Percentiles rank a stretch among this genome's conserved stretches.
Evolutionary conservation across 1,284 basidiomycete genomes (phyloP).

Genomic region (Ustilago vetiveriae): DNA sequence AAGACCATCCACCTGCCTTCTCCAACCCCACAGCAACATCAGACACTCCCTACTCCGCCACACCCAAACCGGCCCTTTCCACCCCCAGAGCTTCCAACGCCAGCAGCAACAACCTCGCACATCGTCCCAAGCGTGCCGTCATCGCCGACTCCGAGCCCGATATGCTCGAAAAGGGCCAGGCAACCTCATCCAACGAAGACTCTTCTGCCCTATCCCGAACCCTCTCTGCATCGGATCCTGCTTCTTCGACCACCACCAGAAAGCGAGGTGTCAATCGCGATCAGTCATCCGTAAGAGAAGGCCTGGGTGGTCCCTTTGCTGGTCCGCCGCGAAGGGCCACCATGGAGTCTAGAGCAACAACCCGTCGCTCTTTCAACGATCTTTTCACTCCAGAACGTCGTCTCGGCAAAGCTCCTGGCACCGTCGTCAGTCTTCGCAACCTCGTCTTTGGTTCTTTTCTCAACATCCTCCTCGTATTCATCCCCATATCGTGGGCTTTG

Average conservation of each 20-base stretch:
- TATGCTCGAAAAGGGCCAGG: constrained; percentile 45
- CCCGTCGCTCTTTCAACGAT: constrained; percentile 50
- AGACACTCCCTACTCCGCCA: constrained; percentile 19
- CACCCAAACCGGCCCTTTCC: constrained; percentile 3
- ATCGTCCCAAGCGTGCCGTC: constrained; percentile 45
- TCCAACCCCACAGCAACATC: constrained; percentile 1
- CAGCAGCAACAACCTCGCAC: constrained; percentile 23
- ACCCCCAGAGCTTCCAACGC: constrained; percentile 8
- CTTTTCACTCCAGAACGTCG: constrained; percentile 53
- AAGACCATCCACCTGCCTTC: constrained; percentile 4
- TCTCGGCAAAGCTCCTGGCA: constrained; percentile 37
- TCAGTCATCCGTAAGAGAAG: constrained; percentile 32
- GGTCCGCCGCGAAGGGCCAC: constrained; percentile 48
- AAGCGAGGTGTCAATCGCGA: constrained; percentile 28
- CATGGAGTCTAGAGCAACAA: constrained; percentile 32
- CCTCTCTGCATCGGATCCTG: constrained; percentile 18
- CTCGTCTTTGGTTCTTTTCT: constrained; percentile 42
- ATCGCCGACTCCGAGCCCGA: constrained; percentile 36
- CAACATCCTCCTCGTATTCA: constrained; percentile 55
- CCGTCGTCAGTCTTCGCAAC: constrained; percentile 42
- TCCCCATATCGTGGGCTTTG: constrained; percentile 58
- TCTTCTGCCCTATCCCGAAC: constrained; percentile 25
- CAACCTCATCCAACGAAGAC: constrained; percentile 23
- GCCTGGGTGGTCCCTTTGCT: constrained; percentile 42
- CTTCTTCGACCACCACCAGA: constrained; percentile 3